phyloP scores from a whole-genome alignment of 768 basidiomycete species.

The Auricularia auricula-judae region DNA sequence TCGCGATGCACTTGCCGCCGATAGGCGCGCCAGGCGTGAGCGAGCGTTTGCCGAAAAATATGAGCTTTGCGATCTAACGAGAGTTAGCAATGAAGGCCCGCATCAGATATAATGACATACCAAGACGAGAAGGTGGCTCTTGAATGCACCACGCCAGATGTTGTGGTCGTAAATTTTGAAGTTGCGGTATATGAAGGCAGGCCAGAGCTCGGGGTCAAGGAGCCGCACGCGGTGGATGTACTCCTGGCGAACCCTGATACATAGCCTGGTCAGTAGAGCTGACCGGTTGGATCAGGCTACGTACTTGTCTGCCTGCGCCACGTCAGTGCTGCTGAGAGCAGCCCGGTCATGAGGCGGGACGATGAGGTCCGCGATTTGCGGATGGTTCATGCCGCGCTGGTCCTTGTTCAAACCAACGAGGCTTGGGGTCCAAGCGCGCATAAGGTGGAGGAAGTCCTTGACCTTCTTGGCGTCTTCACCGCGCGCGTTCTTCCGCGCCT shows the following conservation, averaged over 20 bases:
- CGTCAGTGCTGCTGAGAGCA: background rate
- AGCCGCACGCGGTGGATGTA: background rate
- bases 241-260: background rate
- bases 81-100: background rate
- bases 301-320: background rate
- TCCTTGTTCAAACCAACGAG: background rate
- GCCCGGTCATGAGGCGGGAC: background rate
- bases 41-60: background rate
- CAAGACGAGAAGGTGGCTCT: background rate
- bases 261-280: background rate
- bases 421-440: background rate
- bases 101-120: background rate
- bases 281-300: background rate
- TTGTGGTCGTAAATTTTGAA: background rate
- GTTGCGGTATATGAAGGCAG: background rate
- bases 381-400: background rate
- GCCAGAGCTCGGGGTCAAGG: background rate
- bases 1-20: background rate
- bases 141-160: background rate
- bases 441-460: background rate
- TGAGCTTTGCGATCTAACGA: background rate
- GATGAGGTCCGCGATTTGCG: background rate
- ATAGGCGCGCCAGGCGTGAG: background rate
- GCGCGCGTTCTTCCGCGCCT: background rate
- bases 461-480: conserved; percentile 1